Evolutionary conservation across 495 filamentous ascomycete species (phyloP).

Genomic region (Neurospora sp.): DNA sequence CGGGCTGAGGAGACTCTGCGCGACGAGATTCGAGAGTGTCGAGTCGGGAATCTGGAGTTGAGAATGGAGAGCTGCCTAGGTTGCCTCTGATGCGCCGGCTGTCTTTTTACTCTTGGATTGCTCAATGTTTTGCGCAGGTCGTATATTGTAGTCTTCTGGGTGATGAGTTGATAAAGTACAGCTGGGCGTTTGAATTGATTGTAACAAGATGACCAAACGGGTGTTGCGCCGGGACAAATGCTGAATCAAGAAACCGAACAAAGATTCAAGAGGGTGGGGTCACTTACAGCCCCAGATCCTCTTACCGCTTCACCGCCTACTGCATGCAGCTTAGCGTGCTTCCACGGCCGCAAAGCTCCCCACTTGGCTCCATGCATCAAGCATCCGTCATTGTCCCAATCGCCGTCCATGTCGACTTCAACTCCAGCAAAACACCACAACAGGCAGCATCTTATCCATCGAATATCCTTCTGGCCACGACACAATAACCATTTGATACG

Average conservation of each 20-base stretch:
- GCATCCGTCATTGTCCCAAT: not conserved
- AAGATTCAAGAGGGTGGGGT: not conserved
- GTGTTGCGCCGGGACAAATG: not conserved
- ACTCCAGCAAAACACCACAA: slow-evolving; percentile 8
- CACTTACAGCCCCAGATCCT: not conserved
- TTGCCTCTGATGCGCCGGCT: not conserved
- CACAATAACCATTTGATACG: not conserved
- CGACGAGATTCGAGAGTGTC: not conserved
- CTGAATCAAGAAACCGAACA: not conserved
- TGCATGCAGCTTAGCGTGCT: not conserved
- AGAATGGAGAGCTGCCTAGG: not conserved
- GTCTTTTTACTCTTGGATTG: not conserved
- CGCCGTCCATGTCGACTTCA: not conserved
- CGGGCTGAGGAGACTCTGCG: not conserved
- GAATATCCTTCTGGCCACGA: not conserved
- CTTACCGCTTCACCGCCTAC: not conserved
- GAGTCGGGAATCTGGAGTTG: not conserved
- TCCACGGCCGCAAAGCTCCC: not conserved
- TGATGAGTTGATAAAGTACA: not conserved
- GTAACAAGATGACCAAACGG: not conserved
- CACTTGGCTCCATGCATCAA: not conserved
- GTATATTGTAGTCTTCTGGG: not conserved
- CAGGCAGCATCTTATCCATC: not conserved
- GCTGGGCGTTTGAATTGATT: not conserved
- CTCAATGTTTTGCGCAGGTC: not conserved